These are phyloP conservation scores for Nepenthes alata DNA, from an alignment of 179 eudicot genomes.

Conservation along the genomic window DNA sequence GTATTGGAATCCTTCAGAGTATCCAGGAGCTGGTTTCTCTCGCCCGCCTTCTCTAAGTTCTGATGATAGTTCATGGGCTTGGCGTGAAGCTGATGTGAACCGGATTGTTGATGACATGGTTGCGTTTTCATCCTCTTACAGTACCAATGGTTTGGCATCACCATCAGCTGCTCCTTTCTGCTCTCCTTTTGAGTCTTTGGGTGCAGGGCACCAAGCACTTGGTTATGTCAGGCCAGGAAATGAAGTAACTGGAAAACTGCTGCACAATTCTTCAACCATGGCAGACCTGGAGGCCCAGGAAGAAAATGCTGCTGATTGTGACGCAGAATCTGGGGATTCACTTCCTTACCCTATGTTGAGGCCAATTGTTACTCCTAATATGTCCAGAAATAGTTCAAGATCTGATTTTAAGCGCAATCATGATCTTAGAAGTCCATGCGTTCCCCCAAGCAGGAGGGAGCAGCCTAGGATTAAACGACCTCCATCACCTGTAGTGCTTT, in stretches of 20 bases:
- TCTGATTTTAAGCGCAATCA: conserved; percentile 74
- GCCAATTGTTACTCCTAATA: conserved; percentile 76
- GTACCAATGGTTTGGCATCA: conserved; percentile 81
- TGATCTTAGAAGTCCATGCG: conserved; percentile 86
- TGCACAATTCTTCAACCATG: conserved; percentile 51
- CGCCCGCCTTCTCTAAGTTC: conserved; percentile 98
- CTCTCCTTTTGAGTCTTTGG: conserved; percentile 81
- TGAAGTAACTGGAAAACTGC: conserved; percentile 54
- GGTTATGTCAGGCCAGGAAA: conserved; percentile 69
- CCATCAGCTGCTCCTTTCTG: conserved; percentile 87
- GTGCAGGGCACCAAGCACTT: conserved; percentile 58
- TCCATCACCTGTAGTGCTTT: conserved; percentile 94
- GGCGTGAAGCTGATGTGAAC: conserved; percentile 90
- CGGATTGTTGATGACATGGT: conserved; percentile 97
- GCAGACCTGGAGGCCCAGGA: conserved; percentile 55
- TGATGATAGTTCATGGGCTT: conserved; percentile 97
- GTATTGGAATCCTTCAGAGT: conserved; percentile 96
- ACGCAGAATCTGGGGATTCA: conserved; percentile 62
- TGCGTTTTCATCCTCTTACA: conserved; percentile 80
- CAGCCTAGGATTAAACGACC: conserved; percentile 90
- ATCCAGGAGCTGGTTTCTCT: conserved; percentile 65
- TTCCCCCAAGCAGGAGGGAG: conserved; percentile 79
- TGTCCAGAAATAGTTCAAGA: conserved; percentile 76
- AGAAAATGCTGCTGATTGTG: conserved; percentile 59
- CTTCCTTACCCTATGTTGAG: conserved; percentile 79